Percentiles rank a stretch among this genome's conserved stretches.
These are phyloP conservation scores for Vigna radiata DNA, from an alignment of 306 rosid genomes.

Conservation along the genomic window DNA sequence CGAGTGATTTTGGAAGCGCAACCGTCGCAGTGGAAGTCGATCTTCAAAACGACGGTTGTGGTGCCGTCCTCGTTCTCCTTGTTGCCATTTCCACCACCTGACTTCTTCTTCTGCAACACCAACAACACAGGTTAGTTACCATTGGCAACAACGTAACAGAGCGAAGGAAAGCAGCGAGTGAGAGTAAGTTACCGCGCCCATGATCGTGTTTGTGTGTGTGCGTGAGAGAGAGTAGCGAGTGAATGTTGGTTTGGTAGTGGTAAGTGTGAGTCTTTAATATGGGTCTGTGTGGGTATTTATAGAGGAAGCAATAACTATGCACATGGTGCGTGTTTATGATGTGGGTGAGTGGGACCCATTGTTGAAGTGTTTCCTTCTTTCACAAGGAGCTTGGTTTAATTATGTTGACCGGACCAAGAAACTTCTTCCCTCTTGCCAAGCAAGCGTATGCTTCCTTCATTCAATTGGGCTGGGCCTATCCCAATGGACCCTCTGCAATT, in stretches of 20 bases:
- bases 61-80: constrained; percentile 46
- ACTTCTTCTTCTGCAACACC: constrained; percentile 51
- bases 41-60: constrained; percentile 59
- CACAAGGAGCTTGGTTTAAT: constrained; percentile 13
- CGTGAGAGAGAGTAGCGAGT: background rate
- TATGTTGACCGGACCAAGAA: constrained; percentile 9
- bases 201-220: background rate
- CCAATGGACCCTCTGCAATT: background rate
- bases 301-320: background rate
- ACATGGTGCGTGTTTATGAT: constrained; percentile 7
- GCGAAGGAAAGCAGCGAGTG: no score
- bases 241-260: background rate
- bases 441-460: background rate
- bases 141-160: background rate
- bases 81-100: constrained; percentile 43
- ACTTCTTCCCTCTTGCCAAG: constrained; percentile 22
- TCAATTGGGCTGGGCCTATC: constrained; percentile 21
- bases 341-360: constrained; percentile 1
- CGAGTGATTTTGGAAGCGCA: constrained; percentile 65
- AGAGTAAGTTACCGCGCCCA: constrained; percentile 42
- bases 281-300: background rate
- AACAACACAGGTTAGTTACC: background rate
- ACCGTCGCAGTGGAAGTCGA: constrained; percentile 82
- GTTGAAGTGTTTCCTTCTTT: background rate
- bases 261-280: background rate